Base-by-base conservation (phyloP, 1,139 yeast genomes). In the Suhomyces anneliseae region DNA sequence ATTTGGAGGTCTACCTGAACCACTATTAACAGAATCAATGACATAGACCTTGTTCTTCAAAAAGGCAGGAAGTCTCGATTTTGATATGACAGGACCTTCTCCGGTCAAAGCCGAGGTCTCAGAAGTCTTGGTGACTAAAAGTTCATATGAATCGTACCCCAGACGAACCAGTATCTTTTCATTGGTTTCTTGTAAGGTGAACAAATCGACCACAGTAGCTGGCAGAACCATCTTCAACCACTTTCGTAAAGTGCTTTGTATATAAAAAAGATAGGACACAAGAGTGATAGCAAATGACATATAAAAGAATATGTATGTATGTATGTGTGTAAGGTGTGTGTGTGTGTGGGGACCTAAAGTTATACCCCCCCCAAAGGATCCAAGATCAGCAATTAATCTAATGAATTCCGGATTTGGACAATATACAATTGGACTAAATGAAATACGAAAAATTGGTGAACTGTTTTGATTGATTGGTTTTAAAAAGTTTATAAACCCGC, bases 21-120 rank as follows among this genome's bases (percentile, higher is more conserved):
- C 90, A 0, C 90, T 82, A 9, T 64, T 61, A 2, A 78, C 59
- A 0, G 90, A 85, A 56, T 85, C 90, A 10, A 85, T 57, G 19
- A 56, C 50, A 26, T 47, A 47, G 3, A 56, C 56, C n/a, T 49
- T 50, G 7, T 41, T 42, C 33, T 39, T 42, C 27, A 42, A 33
- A 19, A 33, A 35, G 9, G 26, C 15, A 9, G 50, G 46, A 24
- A 47, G 33, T 9, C 32, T 24, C 2, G 33, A 14, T 8, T 27
- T 40, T 31, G 36, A 15, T 9, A 44, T 32, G 8, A 27, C 10
- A 10, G 42, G 42, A 9, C 34, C 31, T 6, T 29, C 6, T 3
- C 14, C 36, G 8, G 9, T 12, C 10, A 29, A 7, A 2, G 38
- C 24, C 8, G 39, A 26, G 15, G 12, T n/a, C 9, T 43, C 42